phyloP scores from a whole-genome alignment of 768 basidiomycete genomes.

The Gloeostereum incarnatum region DNA sequence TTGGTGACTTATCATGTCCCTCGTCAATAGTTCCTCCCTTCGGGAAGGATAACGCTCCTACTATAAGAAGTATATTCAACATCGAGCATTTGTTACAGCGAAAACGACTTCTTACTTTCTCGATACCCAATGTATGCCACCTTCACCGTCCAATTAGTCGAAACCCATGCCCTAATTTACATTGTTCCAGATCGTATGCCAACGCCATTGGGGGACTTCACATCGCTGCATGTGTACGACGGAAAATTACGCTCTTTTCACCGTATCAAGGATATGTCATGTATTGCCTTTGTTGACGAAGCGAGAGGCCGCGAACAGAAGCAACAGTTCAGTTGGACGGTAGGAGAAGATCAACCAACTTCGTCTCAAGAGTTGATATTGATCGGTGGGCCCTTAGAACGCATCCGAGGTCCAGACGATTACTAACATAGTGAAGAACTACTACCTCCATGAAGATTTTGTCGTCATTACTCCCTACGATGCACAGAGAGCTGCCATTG shows the following conservation, averaged over 20 bases:
- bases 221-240: conserved; percentile 34
- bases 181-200: conserved; percentile 40
- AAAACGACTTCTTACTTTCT: conserved; percentile 25
- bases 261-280: conserved; percentile 17
- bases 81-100: conserved; percentile 23
- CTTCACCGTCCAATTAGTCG: background rate
- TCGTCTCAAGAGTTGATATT: no score
- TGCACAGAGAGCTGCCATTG: conserved; percentile 36
- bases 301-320: conserved; percentile 3
- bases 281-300: conserved; percentile 37
- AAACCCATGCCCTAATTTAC: background rate
- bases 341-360: conserved; percentile 23
- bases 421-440: conserved; percentile 29
- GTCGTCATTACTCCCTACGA: conserved; percentile 48
- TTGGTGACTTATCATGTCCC: background rate
- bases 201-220: conserved; percentile 33
- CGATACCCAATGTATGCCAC: conserved; percentile 34
- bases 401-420: conserved; percentile 26
- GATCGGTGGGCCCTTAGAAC: no score
- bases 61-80: conserved; percentile 19
- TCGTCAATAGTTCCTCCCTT: conserved; percentile 36
- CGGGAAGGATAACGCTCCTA: conserved; percentile 30
- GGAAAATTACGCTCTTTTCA: conserved; percentile 29
- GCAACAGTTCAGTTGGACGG: background rate
- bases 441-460: conserved; percentile 27